A percentile compares a stretch with the other conserved stretches of the same genome.
Conservation (phyloP, 2,329 filamentous ascomycete genomes). For the Exophiala bonariae region DNA sequence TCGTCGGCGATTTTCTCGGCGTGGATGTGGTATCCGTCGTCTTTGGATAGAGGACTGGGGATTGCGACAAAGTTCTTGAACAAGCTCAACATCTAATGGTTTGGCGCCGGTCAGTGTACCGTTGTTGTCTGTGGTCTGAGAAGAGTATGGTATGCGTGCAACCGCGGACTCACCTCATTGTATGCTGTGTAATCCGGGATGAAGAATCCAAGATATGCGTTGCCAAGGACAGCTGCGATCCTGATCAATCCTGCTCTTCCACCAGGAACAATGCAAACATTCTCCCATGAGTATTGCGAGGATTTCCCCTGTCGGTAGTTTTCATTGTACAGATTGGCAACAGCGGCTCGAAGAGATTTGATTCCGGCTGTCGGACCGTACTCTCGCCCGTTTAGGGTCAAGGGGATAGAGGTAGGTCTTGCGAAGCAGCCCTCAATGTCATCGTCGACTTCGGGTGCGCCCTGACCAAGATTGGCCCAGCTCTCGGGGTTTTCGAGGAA, state of each 20-base stretch:
- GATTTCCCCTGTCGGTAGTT: constrained; percentile 85
- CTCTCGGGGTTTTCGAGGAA: constrained; percentile 76
- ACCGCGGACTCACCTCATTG: constrained; percentile 59
- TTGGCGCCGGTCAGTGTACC: background rate
- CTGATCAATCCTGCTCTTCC: constrained; percentile 89
- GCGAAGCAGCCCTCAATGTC: constrained; percentile 88
- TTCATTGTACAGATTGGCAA: constrained; percentile 89
- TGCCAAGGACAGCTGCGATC: constrained; percentile 90
- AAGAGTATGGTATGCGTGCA: background rate
- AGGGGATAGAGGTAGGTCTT: constrained; percentile 74
- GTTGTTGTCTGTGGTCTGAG: background rate
- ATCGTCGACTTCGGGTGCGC: constrained; percentile 89
- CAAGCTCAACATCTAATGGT: constrained; percentile 71
- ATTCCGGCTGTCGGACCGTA: constrained; percentile 95
- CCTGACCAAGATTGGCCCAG: constrained; percentile 95
- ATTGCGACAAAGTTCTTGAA: constrained; percentile 94
- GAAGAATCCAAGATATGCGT: constrained; percentile 90
- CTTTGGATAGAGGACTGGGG: constrained; percentile 77
- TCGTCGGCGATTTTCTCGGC: constrained; percentile 91
- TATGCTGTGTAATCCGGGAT: constrained; percentile 95
- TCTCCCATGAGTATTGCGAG: constrained; percentile 94
- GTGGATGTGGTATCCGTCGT: constrained; percentile 90
- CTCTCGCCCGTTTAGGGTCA: constrained; percentile 77
- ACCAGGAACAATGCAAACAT: constrained; percentile 86
- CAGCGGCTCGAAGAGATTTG: constrained; percentile 82